Evolutionary conservation across 2,329 filamentous ascomycete species (phyloP), one percentile per base, ranked within the genome.

Genomic region (Allantophomopsis lycopodina): DNA sequence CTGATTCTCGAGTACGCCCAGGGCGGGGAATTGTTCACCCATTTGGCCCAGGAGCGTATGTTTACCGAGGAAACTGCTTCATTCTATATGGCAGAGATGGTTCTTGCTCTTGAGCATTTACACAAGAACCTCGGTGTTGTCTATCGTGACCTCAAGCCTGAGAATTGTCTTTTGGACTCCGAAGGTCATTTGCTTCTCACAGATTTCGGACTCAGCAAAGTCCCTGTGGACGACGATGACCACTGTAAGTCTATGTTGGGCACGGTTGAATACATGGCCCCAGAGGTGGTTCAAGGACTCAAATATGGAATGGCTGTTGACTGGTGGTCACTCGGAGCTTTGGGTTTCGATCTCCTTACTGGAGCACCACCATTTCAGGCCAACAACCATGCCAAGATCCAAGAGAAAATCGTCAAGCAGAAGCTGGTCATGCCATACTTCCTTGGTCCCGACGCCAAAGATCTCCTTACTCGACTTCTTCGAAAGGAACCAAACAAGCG

Each of bases 41-140:
- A 96, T 54, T 71, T 98, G 18, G 85, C 79, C 43, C 82, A 86
- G 48, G 88, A 96, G 59, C 84, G 86, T 58, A 96, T 96, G 84
- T 96, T 98, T 50, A 72, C 82, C 12, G 89, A 96, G 61, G 71
- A 83, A 13, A 82, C 82, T 2, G 83, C 89, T 0, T 85, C 88
- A 2, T 98, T 96, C 60, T 98, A 98, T 70, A 94, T 96, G 84
- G 93, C 87, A 0, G 88, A 98, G 63, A 93, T 98, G 78, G 78
- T 94, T 4, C 75, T 98, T 17, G 93, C 91, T 21, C 73, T 98
- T 36, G 85, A 89, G 31, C 88, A 98, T 60, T 73, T 98, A 18
- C 91, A 98, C 62, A 79, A 83, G 50, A 87, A 82, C 46, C 76
- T 96, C 16, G 89, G 91, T 13, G 88, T 98, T 37, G 81, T 98